Evolutionary conservation across 2,329 filamentous ascomycete genomes (phyloP), one percentile per base, ranked within the genome.

Genomic region (Claviceps purpurea): DNA sequence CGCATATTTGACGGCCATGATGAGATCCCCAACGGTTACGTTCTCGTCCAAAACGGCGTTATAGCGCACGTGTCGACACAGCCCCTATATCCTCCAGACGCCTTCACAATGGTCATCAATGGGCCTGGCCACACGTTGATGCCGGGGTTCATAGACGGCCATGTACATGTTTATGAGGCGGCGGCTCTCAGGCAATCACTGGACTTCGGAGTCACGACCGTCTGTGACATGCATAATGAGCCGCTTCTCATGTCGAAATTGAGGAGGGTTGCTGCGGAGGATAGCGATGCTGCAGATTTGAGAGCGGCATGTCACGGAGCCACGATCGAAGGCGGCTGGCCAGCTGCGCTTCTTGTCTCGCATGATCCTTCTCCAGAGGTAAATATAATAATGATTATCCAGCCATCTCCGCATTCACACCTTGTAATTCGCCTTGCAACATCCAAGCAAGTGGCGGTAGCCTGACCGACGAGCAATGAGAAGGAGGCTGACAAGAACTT

Each of bases 271-370:
- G 56, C 56, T 8, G 48, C 41, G 8, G 53, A 49, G 0, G 56
- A 56, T 38, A 40, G 56, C 50, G 59, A 74, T 58, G 55, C 63
- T 10, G 72, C 73, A 6, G 70, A 74, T 52, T 68, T 76, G 58
- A 77, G 76, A 57, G 73, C 68, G 1, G 69, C 70, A 2, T 70
- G 72, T 11, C 66, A 70, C 55, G 68, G 70, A 0, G 75, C 75
- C 5, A 77, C 74, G 0, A 70, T 78, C 37, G 67, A 73, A 5
- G 73, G 70, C 40, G 75, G 75, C 2, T 78, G 75, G 75, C 75
- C 75, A n/a, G 47, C 51, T 20, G 51, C 47, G 13, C 42, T 53
- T 5, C 51, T 53, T 37, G 10, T 50, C 5, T 34, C 51, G 38
- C 42, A 50, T 18, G 51, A 53, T 50, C 47, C 51, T 34, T 49